Evolutionary conservation across 495 filamentous ascomycete species (phyloP).

Genomic region (Hyaloscypha variabilis): DNA sequence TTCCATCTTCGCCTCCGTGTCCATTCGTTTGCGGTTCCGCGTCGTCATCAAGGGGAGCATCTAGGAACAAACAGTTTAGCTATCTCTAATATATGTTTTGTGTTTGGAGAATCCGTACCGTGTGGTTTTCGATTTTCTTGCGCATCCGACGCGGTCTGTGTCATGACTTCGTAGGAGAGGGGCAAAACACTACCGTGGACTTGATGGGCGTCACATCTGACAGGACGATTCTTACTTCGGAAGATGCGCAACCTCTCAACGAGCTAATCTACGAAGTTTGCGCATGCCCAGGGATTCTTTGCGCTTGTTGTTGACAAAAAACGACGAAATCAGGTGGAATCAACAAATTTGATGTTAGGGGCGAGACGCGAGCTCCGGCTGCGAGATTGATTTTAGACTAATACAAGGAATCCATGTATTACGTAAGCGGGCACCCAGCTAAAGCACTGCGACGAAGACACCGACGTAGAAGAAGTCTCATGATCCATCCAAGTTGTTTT

Average conservation of each 20-base stretch:
- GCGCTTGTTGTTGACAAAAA: constrained; percentile 43
- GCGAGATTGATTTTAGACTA: constrained; percentile 8
- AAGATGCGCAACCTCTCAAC: constrained; percentile 53
- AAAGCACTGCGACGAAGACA: not conserved
- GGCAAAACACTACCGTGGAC: constrained; percentile 56
- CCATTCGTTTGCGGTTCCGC: constrained; percentile 28
- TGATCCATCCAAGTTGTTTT: constrained; percentile 10
- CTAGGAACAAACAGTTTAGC: constrained; percentile 19
- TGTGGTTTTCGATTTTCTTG: constrained; percentile 27
- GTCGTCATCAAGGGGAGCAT: constrained; percentile 12
- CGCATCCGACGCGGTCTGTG: constrained; percentile 32
- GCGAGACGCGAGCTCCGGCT: constrained; percentile 4
- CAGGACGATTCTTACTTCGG: constrained; percentile 65
- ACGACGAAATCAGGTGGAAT: constrained; percentile 17
- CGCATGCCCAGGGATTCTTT: constrained; percentile 54
- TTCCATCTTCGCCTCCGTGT: constrained; percentile 18
- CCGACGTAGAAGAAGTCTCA: not conserved
- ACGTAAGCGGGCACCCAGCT: not conserved
- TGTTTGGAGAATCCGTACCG: constrained; percentile 18
- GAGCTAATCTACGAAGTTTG: constrained; percentile 61
- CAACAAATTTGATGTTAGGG: not conserved
- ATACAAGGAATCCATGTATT: too few relatives aligned
- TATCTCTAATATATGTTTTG: not conserved
- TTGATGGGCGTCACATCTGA: constrained; percentile 66
- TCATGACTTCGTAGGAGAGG: constrained; percentile 30